Conservation (phyloP, 768 basidiomycete genomes). For the Candolleomyces aberdarensis region DNA sequence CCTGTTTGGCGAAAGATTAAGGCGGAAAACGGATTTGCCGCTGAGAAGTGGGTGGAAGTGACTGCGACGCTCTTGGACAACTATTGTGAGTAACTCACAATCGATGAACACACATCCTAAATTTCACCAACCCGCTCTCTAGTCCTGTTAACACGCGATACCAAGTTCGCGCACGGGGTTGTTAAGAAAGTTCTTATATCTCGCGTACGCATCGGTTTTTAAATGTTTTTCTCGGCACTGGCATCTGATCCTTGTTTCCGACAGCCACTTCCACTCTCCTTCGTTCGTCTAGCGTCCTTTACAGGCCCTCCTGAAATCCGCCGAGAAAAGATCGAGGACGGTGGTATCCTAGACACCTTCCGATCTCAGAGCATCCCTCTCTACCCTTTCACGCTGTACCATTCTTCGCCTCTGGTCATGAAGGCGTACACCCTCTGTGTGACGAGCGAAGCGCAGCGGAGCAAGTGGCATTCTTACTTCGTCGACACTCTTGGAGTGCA, state of each 20-base stretch:
- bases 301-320: constrained; percentile 55
- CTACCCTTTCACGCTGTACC: constrained; percentile 78
- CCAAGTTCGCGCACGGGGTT: constrained; percentile 45
- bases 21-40: constrained; percentile 60
- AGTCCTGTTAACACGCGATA: constrained; percentile 69
- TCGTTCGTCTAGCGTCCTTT: constrained; percentile 71
- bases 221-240: not conserved
- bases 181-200: constrained; percentile 56
- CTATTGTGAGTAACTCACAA: constrained; percentile 48
- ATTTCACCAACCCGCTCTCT: constrained; percentile 6
- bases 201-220: constrained; percentile 44
- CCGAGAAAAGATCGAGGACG: constrained; percentile 59
- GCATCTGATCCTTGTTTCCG: not conserved
- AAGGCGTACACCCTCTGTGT: constrained; percentile 77
- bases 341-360: constrained; percentile 52
- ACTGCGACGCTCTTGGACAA: constrained; percentile 72
- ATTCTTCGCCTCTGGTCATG: constrained; percentile 51
- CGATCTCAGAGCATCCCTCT: constrained; percentile 51
- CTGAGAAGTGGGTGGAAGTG: constrained; percentile 63
- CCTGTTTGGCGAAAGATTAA: constrained; percentile 57
- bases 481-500: constrained; percentile 63
- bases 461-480: constrained; percentile 61
- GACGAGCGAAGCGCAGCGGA: constrained; percentile 49
- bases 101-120: not conserved
- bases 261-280: constrained; percentile 79